Evolutionary conservation across 31 red algal species (phyloP).

Genomic region (Porphyra umbilicalis): DNA sequence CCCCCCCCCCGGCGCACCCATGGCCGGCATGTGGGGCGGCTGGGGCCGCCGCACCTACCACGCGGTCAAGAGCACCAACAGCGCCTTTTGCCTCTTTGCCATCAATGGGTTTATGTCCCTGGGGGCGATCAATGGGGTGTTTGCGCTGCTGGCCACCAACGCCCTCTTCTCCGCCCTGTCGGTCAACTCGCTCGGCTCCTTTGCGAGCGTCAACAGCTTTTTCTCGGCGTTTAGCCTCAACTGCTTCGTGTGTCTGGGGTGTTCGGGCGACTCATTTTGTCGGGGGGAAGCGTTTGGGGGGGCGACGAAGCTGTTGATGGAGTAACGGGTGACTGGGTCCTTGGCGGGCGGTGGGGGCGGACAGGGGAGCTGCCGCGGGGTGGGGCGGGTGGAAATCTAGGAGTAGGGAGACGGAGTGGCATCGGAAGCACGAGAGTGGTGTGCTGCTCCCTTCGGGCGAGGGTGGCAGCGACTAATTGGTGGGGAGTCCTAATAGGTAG

Average conservation of each 20-base stretch:
- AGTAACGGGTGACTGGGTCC: too few species aligned
- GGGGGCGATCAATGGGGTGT: not conserved
- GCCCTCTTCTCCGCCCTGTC: not conserved
- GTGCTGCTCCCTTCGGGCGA: too few species aligned
- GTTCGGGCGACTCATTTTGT: not conserved
- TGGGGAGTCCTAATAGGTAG: too few species aligned
- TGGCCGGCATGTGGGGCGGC: not conserved
- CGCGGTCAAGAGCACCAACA: not conserved
- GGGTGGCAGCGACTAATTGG: too few species aligned
- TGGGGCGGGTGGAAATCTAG: too few species aligned
- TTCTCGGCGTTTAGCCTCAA: not conserved
- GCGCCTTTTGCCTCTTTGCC: not conserved
- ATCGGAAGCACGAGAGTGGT: too few species aligned
- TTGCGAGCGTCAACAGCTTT: not conserved
- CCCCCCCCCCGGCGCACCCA: too few species aligned
- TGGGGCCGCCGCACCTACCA: not conserved
- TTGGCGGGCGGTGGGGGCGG: too few species aligned
- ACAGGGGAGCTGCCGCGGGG: too few species aligned
- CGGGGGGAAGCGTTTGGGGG: not conserved
- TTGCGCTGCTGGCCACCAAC: not conserved
- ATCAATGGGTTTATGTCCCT: not conserved
- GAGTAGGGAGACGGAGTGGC: too few species aligned
- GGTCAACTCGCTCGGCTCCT: not conserved
- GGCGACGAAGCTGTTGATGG: too few species aligned
- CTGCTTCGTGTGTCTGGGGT: not conserved